phyloP scores from a whole-genome alignment of 495 filamentous ascomycete genomes.

The Aspergillus olivimuriae region DNA sequence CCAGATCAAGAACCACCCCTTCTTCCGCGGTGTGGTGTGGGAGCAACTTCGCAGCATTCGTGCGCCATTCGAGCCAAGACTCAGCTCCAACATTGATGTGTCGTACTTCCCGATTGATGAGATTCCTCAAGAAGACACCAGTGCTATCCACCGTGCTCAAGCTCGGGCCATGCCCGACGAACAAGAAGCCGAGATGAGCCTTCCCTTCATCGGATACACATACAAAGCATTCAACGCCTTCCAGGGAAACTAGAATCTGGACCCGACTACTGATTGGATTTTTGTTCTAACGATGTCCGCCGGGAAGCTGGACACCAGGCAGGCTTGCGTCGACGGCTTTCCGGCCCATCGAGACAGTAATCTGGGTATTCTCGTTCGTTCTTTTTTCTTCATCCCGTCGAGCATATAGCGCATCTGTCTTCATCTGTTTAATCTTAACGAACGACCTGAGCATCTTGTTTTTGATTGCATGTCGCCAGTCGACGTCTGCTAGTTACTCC shows the following conservation, averaged over 20 bases:
- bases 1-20: constrained; percentile 88
- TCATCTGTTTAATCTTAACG: constrained; percentile 34
- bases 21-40: constrained; percentile 95
- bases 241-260: constrained; percentile 31
- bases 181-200: constrained; percentile 74
- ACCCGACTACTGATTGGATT: constrained; percentile 8
- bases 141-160: constrained; percentile 60
- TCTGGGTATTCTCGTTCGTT: constrained; percentile 15
- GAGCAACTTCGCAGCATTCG: constrained; percentile 85
- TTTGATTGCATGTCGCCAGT: constrained; percentile 20
- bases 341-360: constrained; percentile 17
- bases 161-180: constrained; percentile 55
- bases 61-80: constrained; percentile 89
- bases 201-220: constrained; percentile 97
- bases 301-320: constrained; percentile 27
- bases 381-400: constrained; percentile 27
- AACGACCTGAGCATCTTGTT: constrained; percentile 28
- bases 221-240: constrained; percentile 96
- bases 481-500: constrained; percentile 17
- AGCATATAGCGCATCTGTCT: constrained; percentile 38
- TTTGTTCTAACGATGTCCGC: constrained; percentile 11
- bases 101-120: constrained; percentile 98
- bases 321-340: constrained; percentile 33
- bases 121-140: constrained; percentile 87
- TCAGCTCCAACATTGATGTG: constrained; percentile 90